Base-by-base conservation (phyloP, 2,329 filamentous ascomycete genomes). In the Pestalotiopsis sp. region DNA sequence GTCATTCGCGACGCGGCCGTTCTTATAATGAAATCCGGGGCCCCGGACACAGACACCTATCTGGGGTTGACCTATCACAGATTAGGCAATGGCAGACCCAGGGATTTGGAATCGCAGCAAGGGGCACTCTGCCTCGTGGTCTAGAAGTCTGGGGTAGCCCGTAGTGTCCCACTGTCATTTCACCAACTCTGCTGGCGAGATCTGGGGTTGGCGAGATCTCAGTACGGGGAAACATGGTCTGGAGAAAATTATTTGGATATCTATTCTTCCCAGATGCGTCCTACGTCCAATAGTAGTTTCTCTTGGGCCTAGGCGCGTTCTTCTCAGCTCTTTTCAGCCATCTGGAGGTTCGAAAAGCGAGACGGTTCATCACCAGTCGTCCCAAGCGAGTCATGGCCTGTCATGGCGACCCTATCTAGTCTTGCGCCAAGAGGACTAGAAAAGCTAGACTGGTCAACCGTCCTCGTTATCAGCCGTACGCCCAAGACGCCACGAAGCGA, bases 1-100 rank as follows among this genome's bases (percentile, higher is more conserved):
- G 59, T 36, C 40, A 23, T 38, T 36, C 41, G 65, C 40, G 65
- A 66, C 65, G 60, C 14, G 20, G 31, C 52, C 27, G 36, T 38
- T 60, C 65, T 66, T 66, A 66, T 66, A 66, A 59, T 49, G 31
- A 27, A 20, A 41, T 52, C 56, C 52, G 65, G 65, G 65, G 38
- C 65, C 65, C 65, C 52, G 49, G 41, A 52, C 57, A 60, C 23
- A 27, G 57, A 52, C 45, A 52, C 45, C 45, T 52, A 52, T 52
- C 45, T 52, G 45, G 45, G 45, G 45, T 52, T 52, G 45, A 20
- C 20, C 45, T 52, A 52, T 52, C 9, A 52, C 45, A 52, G 45
- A 52, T 52, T 52, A 52, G 45, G 45, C 17, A 52, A 52, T 52
- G 45, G 45, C 20, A 52, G 45, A 52, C 45, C 45, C 45, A 52